Percentiles rank a stretch among this genome's conserved stretches.
These are phyloP conservation scores for Penicillium malachiteum DNA, from an alignment of 495 filamentous ascomycete species.

Conservation along the genomic window DNA sequence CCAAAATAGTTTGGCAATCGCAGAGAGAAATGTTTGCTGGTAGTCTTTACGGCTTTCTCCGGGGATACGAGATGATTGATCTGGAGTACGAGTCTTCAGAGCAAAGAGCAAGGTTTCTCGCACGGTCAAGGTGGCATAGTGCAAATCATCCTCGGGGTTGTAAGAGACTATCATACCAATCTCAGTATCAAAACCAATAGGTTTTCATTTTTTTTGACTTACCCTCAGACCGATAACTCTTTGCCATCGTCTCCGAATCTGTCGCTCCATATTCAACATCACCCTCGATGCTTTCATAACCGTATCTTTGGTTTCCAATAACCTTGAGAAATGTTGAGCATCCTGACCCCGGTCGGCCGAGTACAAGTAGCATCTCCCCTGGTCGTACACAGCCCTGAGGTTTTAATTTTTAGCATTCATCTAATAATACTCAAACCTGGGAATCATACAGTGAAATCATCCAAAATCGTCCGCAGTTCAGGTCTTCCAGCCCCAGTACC, in stretches of 20 bases:
- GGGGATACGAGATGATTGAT: slow-evolving; percentile 54
- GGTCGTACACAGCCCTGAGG: slow-evolving; percentile 45
- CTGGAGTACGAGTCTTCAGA: slow-evolving; percentile 65
- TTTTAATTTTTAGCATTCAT: slow-evolving; percentile 1
- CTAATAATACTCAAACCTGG: background rate
- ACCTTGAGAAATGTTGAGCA: slow-evolving; percentile 73
- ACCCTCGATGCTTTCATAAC: slow-evolving; percentile 61
- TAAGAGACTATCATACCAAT: slow-evolving; percentile 46
- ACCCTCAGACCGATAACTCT: slow-evolving; percentile 63
- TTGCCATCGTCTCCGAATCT: slow-evolving; percentile 58
- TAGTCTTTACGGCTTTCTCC: slow-evolving; percentile 64
- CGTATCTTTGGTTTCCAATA: slow-evolving; percentile 63
- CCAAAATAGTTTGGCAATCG: slow-evolving; percentile 76
- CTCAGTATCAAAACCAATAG: background rate
- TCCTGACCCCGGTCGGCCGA: slow-evolving; percentile 69
- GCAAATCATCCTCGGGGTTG: slow-evolving; percentile 73
- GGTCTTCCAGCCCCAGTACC: slow-evolving; percentile 45
- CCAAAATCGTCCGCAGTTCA: slow-evolving; percentile 60
- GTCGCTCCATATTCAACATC: slow-evolving; percentile 66
- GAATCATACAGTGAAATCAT: slow-evolving; percentile 55
- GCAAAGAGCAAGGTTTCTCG: slow-evolving; percentile 70
- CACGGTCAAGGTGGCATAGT: slow-evolving; percentile 72
- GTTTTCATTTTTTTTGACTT: background rate
- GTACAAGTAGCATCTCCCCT: slow-evolving; percentile 59
- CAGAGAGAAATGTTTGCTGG: slow-evolving; percentile 63